Evolutionary conservation across 1,284 basidiomycete genomes (phyloP), one percentile per base, ranked within the genome.

Genomic region (Trichosporon ovoides): DNA sequence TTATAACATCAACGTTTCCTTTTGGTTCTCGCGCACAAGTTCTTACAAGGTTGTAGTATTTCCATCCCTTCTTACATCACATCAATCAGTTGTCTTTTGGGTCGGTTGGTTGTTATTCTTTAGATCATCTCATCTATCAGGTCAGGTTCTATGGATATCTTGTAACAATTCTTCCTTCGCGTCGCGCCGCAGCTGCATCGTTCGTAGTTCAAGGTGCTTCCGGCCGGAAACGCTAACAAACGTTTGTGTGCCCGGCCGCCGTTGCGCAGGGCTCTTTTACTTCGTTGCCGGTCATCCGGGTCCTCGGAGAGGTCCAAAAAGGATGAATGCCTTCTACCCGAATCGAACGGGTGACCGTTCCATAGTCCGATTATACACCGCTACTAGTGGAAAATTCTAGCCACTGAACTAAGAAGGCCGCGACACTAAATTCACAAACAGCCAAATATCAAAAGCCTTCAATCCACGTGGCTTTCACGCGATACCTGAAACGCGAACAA

Each of bases 361-460:
- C 43, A 48, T 48, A 48, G 43, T 14, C 14, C 24, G 43, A 48
- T 9, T 22, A n/a, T 11, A 48, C 16, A 48, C 35, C 35, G 35
- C 43, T 48, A 48, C 43, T 48, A 48, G 43, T 48, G 43, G 43
- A 48, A 48, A 48, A 48, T 48, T 48, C 43, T 48, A 48, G 43
- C 43, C 43, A 48, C 43, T 48, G 43, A 48, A 48, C 43, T 48
- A 48, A 48, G 43, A 48, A 48, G 43, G 43, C 43, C n/a, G n/a
- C n/a, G n/a, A n/a, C n/a, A n/a, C n/a, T n/a, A n/a, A n/a, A n/a
- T n/a, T n/a, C n/a, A n/a, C n/a, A n/a, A n/a, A n/a, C n/a, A n/a
- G n/a, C n/a, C n/a, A n/a, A n/a, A n/a, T n/a, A n/a, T n/a, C n/a
- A n/a, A n/a, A n/a, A n/a, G n/a, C n/a, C n/a, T n/a, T n/a, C n/a